Percentiles rank a stretch among this genome's conserved stretches.
phyloP scores from a whole-genome alignment of 495 filamentous ascomycete genomes.

The Neurospora sublineolata region DNA sequence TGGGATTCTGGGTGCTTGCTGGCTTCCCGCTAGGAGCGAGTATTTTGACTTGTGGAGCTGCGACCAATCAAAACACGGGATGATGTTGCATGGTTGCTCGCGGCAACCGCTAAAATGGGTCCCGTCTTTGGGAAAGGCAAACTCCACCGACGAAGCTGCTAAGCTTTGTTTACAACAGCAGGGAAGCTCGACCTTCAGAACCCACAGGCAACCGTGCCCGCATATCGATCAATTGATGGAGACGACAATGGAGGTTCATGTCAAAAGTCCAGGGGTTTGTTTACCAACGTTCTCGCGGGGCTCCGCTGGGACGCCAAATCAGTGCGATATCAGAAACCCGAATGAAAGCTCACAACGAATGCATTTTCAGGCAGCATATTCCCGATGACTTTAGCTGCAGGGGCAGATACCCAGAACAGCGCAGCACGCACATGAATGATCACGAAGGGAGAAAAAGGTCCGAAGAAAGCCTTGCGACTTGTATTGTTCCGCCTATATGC shows the following conservation, averaged over 20 bases:
- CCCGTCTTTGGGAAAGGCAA: not conserved
- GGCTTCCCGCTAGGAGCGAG: constrained; percentile 10
- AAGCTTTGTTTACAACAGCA: not conserved
- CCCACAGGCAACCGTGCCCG: not conserved
- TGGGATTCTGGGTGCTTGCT: constrained; percentile 5
- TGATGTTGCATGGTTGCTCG: constrained; percentile 10
- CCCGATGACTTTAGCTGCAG: not conserved
- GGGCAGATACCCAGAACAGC: not conserved
- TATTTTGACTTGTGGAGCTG: constrained; percentile 16
- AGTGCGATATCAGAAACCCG: not conserved
- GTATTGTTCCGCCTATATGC: constrained; percentile 17
- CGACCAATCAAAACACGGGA: constrained; percentile 11
- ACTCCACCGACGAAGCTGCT: not conserved
- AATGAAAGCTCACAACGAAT: not conserved
- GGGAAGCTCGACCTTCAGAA: not conserved
- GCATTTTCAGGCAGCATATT: not conserved
- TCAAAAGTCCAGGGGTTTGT: not conserved
- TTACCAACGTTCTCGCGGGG: not conserved
- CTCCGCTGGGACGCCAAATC: not conserved
- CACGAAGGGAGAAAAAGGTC: constrained; percentile 3
- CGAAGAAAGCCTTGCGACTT: constrained; percentile 15
- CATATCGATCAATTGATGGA: not conserved
- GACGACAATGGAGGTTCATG: not conserved
- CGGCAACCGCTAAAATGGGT: constrained; percentile 13
- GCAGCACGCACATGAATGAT: not conserved